These are phyloP conservation scores for Phylloporus arenicola DNA, from an alignment of 768 basidiomycete species.

Conservation along the genomic window DNA sequence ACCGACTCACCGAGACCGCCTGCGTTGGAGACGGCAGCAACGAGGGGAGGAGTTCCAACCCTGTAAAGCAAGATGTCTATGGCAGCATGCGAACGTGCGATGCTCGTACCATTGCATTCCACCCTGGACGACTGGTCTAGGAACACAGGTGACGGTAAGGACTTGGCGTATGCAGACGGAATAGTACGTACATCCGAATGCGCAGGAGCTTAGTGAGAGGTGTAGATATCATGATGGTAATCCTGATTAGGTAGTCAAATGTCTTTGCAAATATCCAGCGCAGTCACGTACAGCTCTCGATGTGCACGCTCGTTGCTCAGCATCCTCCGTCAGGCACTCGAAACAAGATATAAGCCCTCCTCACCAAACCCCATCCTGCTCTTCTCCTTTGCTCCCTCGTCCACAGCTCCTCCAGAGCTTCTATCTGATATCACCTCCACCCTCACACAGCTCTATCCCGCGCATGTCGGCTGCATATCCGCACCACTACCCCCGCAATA, in stretches of 20 bases:
- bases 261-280: no score
- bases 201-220: constrained; percentile 58
- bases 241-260: no score
- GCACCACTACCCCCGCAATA: constrained; percentile 37
- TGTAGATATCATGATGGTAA: constrained; percentile 51
- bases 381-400: constrained; percentile 25
- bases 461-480: constrained; percentile 59
- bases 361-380: constrained; percentile 11
- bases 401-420: constrained; percentile 14
- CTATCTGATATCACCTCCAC: constrained; percentile 37
- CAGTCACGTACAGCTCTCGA: constrained; percentile 13
- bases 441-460: constrained; percentile 36
- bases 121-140: constrained; percentile 76
- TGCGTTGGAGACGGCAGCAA: constrained; percentile 74
- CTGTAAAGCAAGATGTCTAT: constrained; percentile 30
- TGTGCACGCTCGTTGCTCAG: constrained; percentile 17
- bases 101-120: constrained; percentile 79
- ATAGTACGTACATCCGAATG: constrained; percentile 54
- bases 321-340: constrained; percentile 5
- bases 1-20: constrained; percentile 62
- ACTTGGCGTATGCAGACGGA: neutral
- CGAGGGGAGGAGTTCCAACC: constrained; percentile 76
- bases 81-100: neutral
- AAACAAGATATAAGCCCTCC: neutral
- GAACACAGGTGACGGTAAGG: neutral